A percentile compares a stretch with the other conserved stretches of the same genome.
These are phyloP conservation scores for Mycosphaerelloides madeirae DNA, from an alignment of 2,329 filamentous ascomycete genomes.

Conservation along the genomic window DNA sequence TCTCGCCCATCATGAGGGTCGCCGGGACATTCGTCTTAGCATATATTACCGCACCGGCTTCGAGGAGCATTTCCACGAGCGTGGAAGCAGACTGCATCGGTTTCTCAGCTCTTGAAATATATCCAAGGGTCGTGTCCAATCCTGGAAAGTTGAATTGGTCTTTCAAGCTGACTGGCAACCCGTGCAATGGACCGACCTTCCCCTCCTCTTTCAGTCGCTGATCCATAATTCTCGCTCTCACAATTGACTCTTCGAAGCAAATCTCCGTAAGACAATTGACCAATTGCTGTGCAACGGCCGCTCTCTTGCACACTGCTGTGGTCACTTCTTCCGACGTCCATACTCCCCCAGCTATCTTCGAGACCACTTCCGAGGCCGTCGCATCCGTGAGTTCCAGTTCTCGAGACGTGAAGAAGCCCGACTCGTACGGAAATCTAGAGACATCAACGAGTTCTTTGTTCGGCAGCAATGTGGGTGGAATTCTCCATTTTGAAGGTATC, in stretches of 20 bases:
- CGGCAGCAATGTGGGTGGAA: constrained; percentile 41
- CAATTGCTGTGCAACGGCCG: constrained; percentile 30
- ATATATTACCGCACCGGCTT: constrained; percentile 46
- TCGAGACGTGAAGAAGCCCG: constrained; percentile 9
- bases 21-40: constrained; percentile 54
- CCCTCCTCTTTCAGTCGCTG: constrained; percentile 46
- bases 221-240: constrained; percentile 48
- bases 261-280: constrained; percentile 41
- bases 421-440: constrained; percentile 6
- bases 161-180: constrained; percentile 48
- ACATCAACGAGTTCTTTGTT: constrained; percentile 42
- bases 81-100: constrained; percentile 36
- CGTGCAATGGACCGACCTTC: constrained; percentile 34
- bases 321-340: constrained; percentile 15
- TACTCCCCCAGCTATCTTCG: constrained; percentile 8
- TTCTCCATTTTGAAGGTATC: constrained; percentile 43
- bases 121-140: constrained; percentile 14
- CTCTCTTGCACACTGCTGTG: constrained; percentile 40
- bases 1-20: constrained; percentile 43
- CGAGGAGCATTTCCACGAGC: constrained; percentile 42
- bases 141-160: constrained; percentile 28
- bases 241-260: constrained; percentile 52
- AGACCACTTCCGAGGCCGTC: constrained; percentile 26
- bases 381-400: constrained; percentile 54
- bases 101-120: constrained; percentile 6